A percentile compares a stretch with the other conserved stretches of the same genome.
Conservation (phyloP, 768 basidiomycete genomes). For the Ramaria sp. region DNA sequence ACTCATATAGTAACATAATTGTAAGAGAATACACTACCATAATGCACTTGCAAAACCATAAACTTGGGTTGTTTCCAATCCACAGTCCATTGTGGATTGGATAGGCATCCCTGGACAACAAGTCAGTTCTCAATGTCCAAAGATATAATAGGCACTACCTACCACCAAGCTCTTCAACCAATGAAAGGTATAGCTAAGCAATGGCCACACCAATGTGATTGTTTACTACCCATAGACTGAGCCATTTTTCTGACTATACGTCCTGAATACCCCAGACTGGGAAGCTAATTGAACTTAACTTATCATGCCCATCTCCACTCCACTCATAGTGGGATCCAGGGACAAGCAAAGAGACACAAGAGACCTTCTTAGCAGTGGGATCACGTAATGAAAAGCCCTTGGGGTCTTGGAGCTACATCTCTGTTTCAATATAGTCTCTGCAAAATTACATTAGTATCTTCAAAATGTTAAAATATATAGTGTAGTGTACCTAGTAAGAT, state of each 20-base stretch:
- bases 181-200: slow-evolving; percentile 19
- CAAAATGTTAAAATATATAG: background rate
- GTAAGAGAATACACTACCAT: slow-evolving; percentile 14
- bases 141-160: background rate
- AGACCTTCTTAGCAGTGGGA: background rate
- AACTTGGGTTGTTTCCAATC: slow-evolving; percentile 22
- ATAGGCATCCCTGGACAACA: slow-evolving; percentile 21
- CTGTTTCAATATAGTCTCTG: background rate
- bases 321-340: slow-evolving; percentile 21
- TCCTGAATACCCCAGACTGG: slow-evolving; percentile 22
- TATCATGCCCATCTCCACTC: slow-evolving; percentile 27
- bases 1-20: background rate
- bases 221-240: slow-evolving; percentile 22
- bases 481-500: background rate
- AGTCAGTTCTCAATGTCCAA: background rate
- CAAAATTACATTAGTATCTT: background rate
- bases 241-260: slow-evolving; percentile 19
- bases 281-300: slow-evolving; percentile 23
- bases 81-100: slow-evolving; percentile 26
- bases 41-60: slow-evolving; percentile 24
- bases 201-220: slow-evolving; percentile 18
- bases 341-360: slow-evolving; percentile 7
- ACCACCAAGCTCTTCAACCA: slow-evolving; percentile 19
- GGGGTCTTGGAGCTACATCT: slow-evolving; percentile 10
- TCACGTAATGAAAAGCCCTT: slow-evolving; percentile 15